Base-by-base conservation (phyloP, 352 stramenopile genomes). In the Phytophthora chlamydospora region DNA sequence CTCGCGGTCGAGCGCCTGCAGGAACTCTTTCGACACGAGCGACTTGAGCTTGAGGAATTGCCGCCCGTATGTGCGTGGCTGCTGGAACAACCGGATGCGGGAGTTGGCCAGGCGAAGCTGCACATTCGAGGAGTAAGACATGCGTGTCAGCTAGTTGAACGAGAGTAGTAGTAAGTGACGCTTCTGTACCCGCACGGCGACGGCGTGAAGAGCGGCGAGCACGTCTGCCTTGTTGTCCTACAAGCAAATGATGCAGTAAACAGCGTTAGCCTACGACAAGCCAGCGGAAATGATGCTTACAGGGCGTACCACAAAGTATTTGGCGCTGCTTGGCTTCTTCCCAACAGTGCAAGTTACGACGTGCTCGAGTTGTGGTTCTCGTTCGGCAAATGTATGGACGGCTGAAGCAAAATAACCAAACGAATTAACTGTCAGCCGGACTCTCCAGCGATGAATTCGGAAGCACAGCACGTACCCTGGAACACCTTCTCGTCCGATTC, bases 301-400 rank as follows among this genome's bases (percentile, higher is more conserved):
- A 9, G 27, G 6, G 27, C 74, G 34, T 62, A 91, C 82, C 54
- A 99, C 75, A 65, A 98, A 99, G 61, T 84, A 97, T 36, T 96
- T 88, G n/a, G 97, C 97, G 39, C 83, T 85, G 66, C 90, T 98
- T 1, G 97, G 97, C 66, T 99, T 99, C 78, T 98, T 98, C 1
- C 97, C 97, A 3, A 99, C 95, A 0, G 96, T 99, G 58, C 90
- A 97, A 0, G 97, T 98, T 54, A 98, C 91, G 6, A 95, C 74
- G 52, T 96, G 63, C 49, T 83, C 53, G 2, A 82, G 36, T 17
- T 58, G 39, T 3, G 64, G 45, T 5, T 85, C 71, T 4, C 65
- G 48, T 16, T 78, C 71, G 0, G 73, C 69, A 42, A 81, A 78
- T 19, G 68, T 24, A 17, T 83, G 68, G 1, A 91, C 62, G 43